Base-by-base conservation (phyloP, 2,329 filamentous ascomycete species). In the Trichophyton schoenleinii region DNA sequence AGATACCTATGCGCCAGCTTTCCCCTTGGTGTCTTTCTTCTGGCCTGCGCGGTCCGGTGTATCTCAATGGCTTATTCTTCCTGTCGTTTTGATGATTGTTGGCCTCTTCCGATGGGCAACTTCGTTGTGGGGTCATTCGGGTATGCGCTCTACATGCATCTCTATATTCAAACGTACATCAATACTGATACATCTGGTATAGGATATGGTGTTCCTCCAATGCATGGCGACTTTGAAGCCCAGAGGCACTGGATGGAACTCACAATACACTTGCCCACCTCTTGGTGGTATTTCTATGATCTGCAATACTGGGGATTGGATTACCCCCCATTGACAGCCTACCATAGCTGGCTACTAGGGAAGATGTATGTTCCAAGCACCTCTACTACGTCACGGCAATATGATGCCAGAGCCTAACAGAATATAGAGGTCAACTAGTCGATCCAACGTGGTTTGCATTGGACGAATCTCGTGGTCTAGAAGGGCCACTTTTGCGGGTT, bases 211-310 rank as follows among this genome's bases (percentile, higher is more conserved):
- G 84, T 83, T 63, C 91, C 91, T 41, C 94, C 94, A 4, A 91
- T 96, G 85, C 88, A 91, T 70, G 94, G 94, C 66, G 94, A 99
- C 74, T 99, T 96, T 75, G 94, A 99, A 78, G 94, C 95, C 2
- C 94, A 99, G 74, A 80, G 94, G 68, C 94, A 99, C 74, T 99
- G 94, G 94, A 96, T 99, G 91, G 94, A 99, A 71, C 80, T 99
- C 66, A 96, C 94, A 1, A 88, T 84, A 7, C 84, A 96, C 63
- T 79, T 99, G 1, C 94, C 94, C 13, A 81, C 95, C 42, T 94
- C 90, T 9, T 88, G 94, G 73, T 99, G 95, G 94, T 99, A 99
- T 74, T 96, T 95, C 71, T 90, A 99, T 73, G 91, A 99, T 72
- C 79, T 97, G 52, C 81, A 92, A 70, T 99, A 92, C 87, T 99